Conservation (phyloP, 768 basidiomycete genomes). For the Termitomyces sp. region DNA sequence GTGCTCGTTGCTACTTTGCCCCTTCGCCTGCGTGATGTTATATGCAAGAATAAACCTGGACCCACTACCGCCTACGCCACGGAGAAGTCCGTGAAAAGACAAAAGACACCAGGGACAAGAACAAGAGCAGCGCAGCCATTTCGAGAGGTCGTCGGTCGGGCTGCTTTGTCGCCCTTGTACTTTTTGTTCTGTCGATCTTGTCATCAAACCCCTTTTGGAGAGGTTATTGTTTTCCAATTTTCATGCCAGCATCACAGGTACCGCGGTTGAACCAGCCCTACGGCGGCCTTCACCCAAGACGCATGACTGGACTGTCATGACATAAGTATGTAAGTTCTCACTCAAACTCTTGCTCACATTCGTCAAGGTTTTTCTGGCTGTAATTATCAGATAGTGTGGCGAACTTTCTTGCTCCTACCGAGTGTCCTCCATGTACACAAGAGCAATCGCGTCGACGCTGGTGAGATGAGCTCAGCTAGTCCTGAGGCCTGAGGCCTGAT, state of each 20-base stretch:
- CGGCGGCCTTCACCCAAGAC: not conserved
- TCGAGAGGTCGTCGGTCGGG: not conserved
- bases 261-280: too few species aligned
- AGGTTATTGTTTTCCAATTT: slow-evolving; percentile 13
- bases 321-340: not conserved
- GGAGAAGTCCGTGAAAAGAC: slow-evolving; percentile 14
- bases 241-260: too few species aligned
- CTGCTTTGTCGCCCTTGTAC: slow-evolving; percentile 7
- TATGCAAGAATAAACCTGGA: slow-evolving; percentile 21
- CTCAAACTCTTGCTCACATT: too few species aligned
- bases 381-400: not conserved
- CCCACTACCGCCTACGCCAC: slow-evolving; percentile 25
- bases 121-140: slow-evolving; percentile 9
- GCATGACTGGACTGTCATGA: not conserved
- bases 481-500: too few species aligned
- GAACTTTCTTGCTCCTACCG: not conserved
- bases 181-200: slow-evolving; percentile 9
- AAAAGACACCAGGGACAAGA: slow-evolving; percentile 17
- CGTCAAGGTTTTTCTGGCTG: too few species aligned
- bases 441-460: not conserved
- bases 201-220: slow-evolving; percentile 8
- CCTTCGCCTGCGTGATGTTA: slow-evolving; percentile 9
- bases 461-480: not conserved
- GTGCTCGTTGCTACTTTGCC: slow-evolving; percentile 15
- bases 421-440: too few species aligned